Conservation (phyloP, 2,329 filamentous ascomycete species). For the Rhinocladiella similis region DNA sequence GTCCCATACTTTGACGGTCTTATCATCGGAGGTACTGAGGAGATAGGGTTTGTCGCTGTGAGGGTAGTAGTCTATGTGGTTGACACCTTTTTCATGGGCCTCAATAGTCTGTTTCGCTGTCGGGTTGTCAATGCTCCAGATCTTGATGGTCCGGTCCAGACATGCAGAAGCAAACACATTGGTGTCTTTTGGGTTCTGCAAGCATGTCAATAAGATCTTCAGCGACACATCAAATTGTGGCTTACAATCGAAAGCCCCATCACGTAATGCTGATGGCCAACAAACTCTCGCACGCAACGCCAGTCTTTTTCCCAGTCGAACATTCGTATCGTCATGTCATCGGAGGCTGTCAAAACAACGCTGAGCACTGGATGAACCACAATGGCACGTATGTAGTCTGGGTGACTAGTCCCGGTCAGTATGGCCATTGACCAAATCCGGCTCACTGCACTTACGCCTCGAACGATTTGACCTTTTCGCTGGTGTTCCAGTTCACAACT, state of each 20-base stretch:
- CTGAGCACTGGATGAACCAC: conserved; percentile 93
- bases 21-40: conserved; percentile 93
- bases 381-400: conserved; percentile 97
- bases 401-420: conserved; percentile 55
- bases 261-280: conserved; percentile 94
- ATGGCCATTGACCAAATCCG: neutral
- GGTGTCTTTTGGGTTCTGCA: conserved; percentile 90
- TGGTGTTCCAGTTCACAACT: conserved; percentile 99
- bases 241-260: conserved; percentile 62
- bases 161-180: conserved; percentile 80
- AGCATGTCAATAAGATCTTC: conserved; percentile 55
- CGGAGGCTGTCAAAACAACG: conserved; percentile 91
- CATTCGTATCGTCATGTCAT: conserved; percentile 98
- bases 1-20: conserved; percentile 97
- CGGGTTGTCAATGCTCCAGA: conserved; percentile 93
- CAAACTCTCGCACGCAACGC: conserved; percentile 97
- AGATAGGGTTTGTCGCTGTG: conserved; percentile 76
- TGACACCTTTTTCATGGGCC: conserved; percentile 97
- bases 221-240: neutral
- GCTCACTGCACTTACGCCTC: conserved; percentile 23
- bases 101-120: conserved; percentile 95
- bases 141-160: conserved; percentile 94
- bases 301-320: conserved; percentile 99
- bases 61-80: conserved; percentile 88
- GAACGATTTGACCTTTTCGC: conserved; percentile 66